phyloP scores from a whole-genome alignment of 495 filamentous ascomycete species.

The Penicillium argentinense region DNA sequence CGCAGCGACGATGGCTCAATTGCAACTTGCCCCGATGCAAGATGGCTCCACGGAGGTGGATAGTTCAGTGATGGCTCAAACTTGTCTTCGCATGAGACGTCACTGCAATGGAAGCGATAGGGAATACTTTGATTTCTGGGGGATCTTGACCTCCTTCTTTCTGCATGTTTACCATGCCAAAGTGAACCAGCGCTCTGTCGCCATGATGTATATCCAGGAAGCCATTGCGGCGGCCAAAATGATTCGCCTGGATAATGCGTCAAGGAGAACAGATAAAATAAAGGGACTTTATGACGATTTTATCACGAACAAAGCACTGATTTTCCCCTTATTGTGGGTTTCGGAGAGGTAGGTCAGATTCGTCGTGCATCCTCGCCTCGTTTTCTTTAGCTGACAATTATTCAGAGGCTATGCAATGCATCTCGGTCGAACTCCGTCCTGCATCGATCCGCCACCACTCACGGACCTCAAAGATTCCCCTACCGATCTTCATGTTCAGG shows the following conservation, averaged over 20 bases:
- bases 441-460: conserved; percentile 13
- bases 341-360: conserved; percentile 28
- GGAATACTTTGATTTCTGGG: conserved; percentile 16
- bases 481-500: conserved; percentile 21
- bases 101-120: conserved; percentile 7
- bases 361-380: background rate
- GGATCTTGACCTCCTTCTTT: conserved; percentile 31
- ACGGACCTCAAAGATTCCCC: background rate
- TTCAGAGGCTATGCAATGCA: conserved; percentile 33
- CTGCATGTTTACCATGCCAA: conserved; percentile 39
- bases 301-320: conserved; percentile 23
- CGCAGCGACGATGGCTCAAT: conserved; percentile 35
- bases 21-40: conserved; percentile 23
- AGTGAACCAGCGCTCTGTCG: conserved; percentile 26
- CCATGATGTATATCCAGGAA: conserved; percentile 36
- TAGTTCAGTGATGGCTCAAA: conserved; percentile 19
- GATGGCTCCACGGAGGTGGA: conserved; percentile 11
- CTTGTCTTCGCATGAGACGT: conserved; percentile 24
- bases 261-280: too few relatives aligned
- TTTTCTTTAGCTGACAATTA: background rate
- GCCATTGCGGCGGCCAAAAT: conserved; percentile 25
- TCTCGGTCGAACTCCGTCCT: conserved; percentile 30
- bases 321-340: conserved; percentile 33
- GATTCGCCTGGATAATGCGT: conserved; percentile 20
- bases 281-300: conserved; percentile 7